phyloP scores from a whole-genome alignment of 805 yeast genomes.

The Maudiozyma turicensis region DNA sequence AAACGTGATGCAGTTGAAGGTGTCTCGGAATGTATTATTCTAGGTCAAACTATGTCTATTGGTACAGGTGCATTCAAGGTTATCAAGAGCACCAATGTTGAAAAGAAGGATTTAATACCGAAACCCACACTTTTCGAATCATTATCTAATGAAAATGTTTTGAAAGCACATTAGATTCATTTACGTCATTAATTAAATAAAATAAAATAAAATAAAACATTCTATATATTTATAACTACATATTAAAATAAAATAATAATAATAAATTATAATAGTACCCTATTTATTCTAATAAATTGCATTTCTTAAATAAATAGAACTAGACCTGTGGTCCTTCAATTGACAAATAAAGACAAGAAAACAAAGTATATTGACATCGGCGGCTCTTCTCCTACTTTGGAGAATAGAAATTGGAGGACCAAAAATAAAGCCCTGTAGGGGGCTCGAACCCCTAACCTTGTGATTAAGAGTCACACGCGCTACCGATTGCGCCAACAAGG shows the following conservation, averaged over 20 bases:
- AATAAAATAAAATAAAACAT: background rate
- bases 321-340: too few relatives aligned
- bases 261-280: too few relatives aligned
- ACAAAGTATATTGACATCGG: background rate
- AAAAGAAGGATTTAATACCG: conserved; percentile 34
- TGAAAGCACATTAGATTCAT: conserved; percentile 1
- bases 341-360: background rate
- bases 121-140: conserved; percentile 41
- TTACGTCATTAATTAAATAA: background rate
- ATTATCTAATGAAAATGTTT: conserved; percentile 18
- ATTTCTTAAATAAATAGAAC: too few relatives aligned
- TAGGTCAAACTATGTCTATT: conserved; percentile 95
- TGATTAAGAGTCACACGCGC: conserved; percentile 30
- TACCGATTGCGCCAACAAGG: conserved; percentile 31
- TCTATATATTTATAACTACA: background rate
- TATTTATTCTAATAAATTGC: too few relatives aligned
- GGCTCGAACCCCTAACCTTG: conserved; percentile 30
- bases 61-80: conserved; percentile 96
- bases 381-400: background rate
- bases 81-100: conserved; percentile 46
- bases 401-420: background rate
- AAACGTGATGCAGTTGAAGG: conserved; percentile 94
- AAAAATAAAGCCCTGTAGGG: conserved; percentile 26
- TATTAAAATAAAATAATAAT: background rate
- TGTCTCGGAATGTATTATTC: conserved; percentile 92